phyloP scores from a whole-genome alignment of 1,284 basidiomycete genomes.

The Fereydounia khargensis region DNA sequence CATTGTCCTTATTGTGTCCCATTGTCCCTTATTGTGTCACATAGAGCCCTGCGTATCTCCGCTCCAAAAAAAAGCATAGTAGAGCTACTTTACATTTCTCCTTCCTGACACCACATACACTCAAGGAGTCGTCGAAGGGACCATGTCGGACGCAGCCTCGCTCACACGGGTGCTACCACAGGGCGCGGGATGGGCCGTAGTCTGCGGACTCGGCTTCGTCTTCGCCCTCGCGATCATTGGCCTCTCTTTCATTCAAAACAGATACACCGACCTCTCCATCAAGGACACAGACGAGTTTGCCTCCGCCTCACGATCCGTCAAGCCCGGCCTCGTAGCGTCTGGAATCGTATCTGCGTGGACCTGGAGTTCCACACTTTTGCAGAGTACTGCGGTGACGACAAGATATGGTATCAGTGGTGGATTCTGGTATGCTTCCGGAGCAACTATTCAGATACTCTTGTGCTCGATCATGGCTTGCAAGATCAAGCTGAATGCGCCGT shows the following conservation, averaged over 20 bases:
- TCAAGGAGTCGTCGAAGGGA: too few species aligned
- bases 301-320: conserved; percentile 58
- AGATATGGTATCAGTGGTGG: conserved; percentile 14
- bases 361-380: conserved; percentile 63
- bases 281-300: conserved; percentile 52
- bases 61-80: too few species aligned
- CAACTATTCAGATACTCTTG: conserved; percentile 69
- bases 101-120: too few species aligned
- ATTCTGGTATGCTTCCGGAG: conserved; percentile 48
- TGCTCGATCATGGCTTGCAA: conserved; percentile 62
- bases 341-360: conserved; percentile 69
- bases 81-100: too few species aligned
- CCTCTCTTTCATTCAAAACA: conserved; percentile 45
- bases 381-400: conserved; percentile 63
- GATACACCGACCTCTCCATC: conserved; percentile 39
- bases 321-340: conserved; percentile 83
- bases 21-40: too few species aligned
- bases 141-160: conserved; percentile 3
- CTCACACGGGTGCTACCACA: conserved; percentile 37
- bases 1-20: too few species aligned
- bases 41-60: too few species aligned
- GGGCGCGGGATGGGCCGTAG: conserved; percentile 53
- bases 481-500: conserved; percentile 66
- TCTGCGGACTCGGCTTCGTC: conserved; percentile 47
- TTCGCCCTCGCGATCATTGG: conserved; percentile 47